phyloP scores from a whole-genome alignment of 2,329 filamentous ascomycete genomes.

The Aspergillus novofumigatus region DNA sequence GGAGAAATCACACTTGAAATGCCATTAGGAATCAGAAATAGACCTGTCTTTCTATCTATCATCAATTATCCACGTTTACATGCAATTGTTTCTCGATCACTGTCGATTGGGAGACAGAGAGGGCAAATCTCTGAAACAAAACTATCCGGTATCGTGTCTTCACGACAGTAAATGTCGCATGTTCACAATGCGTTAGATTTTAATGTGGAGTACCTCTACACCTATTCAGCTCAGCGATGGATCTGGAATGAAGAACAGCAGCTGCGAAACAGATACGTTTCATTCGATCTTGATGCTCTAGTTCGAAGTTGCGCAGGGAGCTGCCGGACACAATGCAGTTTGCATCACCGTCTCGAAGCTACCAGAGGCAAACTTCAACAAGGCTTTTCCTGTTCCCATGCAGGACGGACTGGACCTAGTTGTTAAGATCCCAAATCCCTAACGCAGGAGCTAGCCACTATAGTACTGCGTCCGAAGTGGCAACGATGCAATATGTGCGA shows the following conservation, averaged over 20 bases:
- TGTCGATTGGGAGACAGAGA: not conserved
- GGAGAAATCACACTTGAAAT: not conserved
- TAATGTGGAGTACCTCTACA: not conserved
- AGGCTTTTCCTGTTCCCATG: conserved; percentile 4
- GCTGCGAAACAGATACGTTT: conserved; percentile 1
- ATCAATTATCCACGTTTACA: not conserved
- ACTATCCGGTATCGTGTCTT: not conserved
- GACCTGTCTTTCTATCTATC: not conserved
- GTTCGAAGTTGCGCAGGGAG: not conserved
- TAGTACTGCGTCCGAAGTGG: conserved; percentile 5
- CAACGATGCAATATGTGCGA: conserved; percentile 5
- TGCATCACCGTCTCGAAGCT: not conserved
- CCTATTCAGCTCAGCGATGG: conserved; percentile 4
- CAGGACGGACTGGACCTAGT: conserved; percentile 1
- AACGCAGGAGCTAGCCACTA: conserved; percentile 1
- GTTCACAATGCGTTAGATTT: not conserved
- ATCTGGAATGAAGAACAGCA: conserved; percentile 6
- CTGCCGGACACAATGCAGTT: conserved; percentile 5
- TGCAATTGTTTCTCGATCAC: conserved; percentile 1
- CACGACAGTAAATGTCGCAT: not conserved
- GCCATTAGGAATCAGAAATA: not conserved
- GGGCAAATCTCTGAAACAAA: not conserved
- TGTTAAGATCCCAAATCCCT: conserved; percentile 1
- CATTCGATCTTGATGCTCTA: conserved; percentile 5
- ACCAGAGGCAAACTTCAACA: conserved; percentile 4